These are phyloP conservation scores for Teratosphaeria pseudoeucalypti DNA, from an alignment of 2,329 filamentous ascomycete species.

Conservation along the genomic window DNA sequence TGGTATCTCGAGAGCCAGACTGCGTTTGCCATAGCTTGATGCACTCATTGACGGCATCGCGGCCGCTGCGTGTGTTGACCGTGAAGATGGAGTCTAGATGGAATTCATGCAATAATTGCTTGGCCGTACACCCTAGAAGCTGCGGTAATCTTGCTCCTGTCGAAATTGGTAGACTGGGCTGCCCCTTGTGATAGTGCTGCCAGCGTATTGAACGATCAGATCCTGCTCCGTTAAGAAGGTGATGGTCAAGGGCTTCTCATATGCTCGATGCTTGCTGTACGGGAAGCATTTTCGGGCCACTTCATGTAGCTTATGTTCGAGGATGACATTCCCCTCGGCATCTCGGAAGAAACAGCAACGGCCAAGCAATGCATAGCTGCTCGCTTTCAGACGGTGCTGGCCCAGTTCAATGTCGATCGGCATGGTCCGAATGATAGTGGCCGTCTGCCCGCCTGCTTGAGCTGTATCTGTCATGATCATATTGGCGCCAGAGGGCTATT, in stretches of 20 bases:
- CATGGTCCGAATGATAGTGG: neutral
- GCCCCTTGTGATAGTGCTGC: neutral
- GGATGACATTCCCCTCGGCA: neutral
- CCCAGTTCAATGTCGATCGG: neutral
- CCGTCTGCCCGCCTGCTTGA: neutral
- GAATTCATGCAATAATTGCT: neutral
- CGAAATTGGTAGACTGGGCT: neutral
- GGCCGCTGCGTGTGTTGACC: neutral
- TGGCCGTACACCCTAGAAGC: neutral
- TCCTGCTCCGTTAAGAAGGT: neutral
- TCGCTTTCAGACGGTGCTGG: neutral
- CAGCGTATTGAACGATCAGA: neutral
- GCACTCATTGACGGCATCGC: neutral
- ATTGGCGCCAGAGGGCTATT: neutral
- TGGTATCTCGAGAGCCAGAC: neutral
- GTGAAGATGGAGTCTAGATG: neutral
- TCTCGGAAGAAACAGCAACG: neutral
- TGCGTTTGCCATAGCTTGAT: neutral
- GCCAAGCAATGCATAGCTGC: neutral
- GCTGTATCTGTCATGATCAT: neutral
- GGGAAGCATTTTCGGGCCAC: neutral
- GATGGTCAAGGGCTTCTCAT: neutral
- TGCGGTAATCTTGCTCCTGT: neutral
- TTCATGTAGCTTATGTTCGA: neutral
- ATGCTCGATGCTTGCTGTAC: neutral